Conservation (phyloP, 2,329 filamentous ascomycete species). For the Ophiostoma australiae region DNA sequence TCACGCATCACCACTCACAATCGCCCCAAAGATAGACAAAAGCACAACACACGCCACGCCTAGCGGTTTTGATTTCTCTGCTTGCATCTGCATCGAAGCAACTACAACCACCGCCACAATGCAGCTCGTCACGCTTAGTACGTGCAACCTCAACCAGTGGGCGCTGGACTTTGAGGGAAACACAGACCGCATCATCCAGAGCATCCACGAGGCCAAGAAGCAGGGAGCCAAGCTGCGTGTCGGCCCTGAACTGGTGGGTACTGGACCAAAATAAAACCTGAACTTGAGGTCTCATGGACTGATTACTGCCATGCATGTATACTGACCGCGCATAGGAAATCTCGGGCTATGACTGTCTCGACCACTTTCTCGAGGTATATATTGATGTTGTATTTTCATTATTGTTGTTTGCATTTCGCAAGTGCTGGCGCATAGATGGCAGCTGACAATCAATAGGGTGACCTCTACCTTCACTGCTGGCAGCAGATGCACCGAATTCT, state of each 20-base stretch:
- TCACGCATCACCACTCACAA: background rate
- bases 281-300: background rate
- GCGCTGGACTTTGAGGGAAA: conserved; percentile 59
- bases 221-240: conserved; percentile 57
- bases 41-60: background rate
- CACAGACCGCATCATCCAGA: conserved; percentile 54
- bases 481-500: conserved; percentile 60
- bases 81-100: background rate
- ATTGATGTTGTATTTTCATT: background rate
- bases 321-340: conserved; percentile 36
- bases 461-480: conserved; percentile 55
- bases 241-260: conserved; percentile 46
- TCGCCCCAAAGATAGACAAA: background rate
- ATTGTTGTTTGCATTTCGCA: no score
- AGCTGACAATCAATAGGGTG: conserved; percentile 32
- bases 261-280: background rate
- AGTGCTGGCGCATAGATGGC: no score
- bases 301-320: background rate
- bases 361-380: conserved; percentile 54
- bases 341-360: conserved; percentile 61
- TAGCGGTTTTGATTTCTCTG: background rate
- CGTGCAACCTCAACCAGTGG: conserved; percentile 35
- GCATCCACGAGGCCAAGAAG: conserved; percentile 56
- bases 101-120: conserved; percentile 17
- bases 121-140: conserved; percentile 33